A percentile compares a stretch with the other conserved stretches of the same genome.
Conservation (phyloP, 331 rosid genomes). For the Acacia pycnantha region DNA sequence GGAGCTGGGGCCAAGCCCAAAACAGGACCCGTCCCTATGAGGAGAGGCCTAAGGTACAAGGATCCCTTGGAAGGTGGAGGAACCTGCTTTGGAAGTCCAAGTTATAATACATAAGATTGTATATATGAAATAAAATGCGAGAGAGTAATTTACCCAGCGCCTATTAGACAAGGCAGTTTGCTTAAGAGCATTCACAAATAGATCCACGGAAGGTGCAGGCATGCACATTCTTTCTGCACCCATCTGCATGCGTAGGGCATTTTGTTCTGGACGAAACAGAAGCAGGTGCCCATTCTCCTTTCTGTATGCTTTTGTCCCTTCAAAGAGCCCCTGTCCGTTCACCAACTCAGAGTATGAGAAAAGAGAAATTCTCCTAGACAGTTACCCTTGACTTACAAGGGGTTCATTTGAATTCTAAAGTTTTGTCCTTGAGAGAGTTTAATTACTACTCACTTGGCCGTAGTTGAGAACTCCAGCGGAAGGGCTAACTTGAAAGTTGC, state of each 20-base stretch:
- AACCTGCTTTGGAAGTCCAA: constrained; percentile 37
- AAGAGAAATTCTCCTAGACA: not conserved
- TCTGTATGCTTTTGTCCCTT: constrained; percentile 86
- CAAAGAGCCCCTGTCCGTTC: constrained; percentile 60
- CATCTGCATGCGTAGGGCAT: constrained; percentile 69
- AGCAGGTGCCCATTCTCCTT: constrained; percentile 63
- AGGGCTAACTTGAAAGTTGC: constrained; percentile 71
- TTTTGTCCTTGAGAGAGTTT: not conserved
- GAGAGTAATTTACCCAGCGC: not conserved
- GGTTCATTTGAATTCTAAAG: too few relatives aligned
- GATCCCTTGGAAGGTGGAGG: constrained; percentile 90
- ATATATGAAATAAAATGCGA: not conserved
- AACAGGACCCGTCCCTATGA: constrained; percentile 66
- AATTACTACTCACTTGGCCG: constrained; percentile 58
- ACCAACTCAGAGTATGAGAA: not conserved
- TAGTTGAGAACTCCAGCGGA: constrained; percentile 84
- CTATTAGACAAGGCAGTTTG: constrained; percentile 2
- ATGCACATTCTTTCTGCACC: constrained; percentile 94
- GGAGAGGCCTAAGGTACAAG: constrained; percentile 78
- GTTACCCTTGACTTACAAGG: too few relatives aligned
- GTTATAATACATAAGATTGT: not conserved
- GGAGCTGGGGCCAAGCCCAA: constrained; percentile 4
- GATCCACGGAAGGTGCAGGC: constrained; percentile 63
- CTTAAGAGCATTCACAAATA: constrained; percentile 36
- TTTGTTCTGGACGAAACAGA: constrained; percentile 78